These are phyloP conservation scores for Dactylella cylindrospora DNA, from an alignment of 2,329 filamentous ascomycete species.

Conservation along the genomic window DNA sequence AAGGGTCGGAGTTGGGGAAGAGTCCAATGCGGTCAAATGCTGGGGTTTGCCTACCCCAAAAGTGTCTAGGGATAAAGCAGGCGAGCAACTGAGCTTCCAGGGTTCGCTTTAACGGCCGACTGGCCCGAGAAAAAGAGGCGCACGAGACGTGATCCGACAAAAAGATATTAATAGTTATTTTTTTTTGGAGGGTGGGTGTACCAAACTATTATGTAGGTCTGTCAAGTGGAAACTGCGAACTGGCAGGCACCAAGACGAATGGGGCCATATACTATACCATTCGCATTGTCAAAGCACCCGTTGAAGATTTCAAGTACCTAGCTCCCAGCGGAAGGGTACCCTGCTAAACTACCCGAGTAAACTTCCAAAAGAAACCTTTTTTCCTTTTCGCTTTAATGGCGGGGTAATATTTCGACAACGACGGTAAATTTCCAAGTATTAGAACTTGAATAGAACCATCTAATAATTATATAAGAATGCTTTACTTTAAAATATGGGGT, in stretches of 20 bases:
- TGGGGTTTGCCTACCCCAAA: constrained; percentile 45
- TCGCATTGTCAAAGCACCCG: constrained; percentile 41
- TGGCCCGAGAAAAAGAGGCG: constrained; percentile 44
- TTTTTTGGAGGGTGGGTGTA: constrained; percentile 28
- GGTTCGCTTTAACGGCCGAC: constrained; percentile 44
- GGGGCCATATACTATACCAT: constrained; percentile 24
- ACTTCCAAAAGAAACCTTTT: no score
- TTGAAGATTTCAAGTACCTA: constrained; percentile 23
- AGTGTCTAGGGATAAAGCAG: constrained; percentile 45
- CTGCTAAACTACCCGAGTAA: constrained; percentile 30
- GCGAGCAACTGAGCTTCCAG: constrained; percentile 44
- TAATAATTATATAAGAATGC: constrained; percentile 25
- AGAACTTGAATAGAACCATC: no score
- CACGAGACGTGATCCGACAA: constrained; percentile 44
- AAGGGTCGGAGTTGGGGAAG: constrained; percentile 43
- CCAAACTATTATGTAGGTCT: constrained; percentile 32
- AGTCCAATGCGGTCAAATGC: constrained; percentile 44
- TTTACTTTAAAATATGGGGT: constrained; percentile 42
- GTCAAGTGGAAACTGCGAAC: constrained; percentile 17
- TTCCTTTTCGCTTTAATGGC: no score
- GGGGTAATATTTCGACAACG: no score
- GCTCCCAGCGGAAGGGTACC: constrained; percentile 20
- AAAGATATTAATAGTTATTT: constrained; percentile 43
- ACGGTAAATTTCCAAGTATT: constrained; percentile 5
- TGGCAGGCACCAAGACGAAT: constrained; percentile 30